phyloP scores from a whole-genome alignment of 805 yeast genomes.

The Kazachstania psychrophila region DNA sequence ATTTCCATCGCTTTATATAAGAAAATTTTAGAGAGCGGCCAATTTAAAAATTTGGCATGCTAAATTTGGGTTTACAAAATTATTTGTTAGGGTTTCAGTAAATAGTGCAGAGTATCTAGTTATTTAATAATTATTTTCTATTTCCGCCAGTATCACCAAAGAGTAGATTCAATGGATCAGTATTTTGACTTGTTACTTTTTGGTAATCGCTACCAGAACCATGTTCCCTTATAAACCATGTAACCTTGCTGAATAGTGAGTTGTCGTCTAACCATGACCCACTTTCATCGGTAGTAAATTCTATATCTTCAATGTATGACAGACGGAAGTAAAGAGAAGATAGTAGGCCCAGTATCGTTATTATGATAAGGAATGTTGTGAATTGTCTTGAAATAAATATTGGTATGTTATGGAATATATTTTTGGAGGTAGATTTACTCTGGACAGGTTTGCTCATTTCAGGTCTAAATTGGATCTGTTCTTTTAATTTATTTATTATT shows the following conservation, averaged over 20 bases:
- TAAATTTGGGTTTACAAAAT: no score
- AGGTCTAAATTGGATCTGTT: conserved; percentile 8
- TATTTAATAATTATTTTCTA: no score
- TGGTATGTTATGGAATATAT: conserved; percentile 1
- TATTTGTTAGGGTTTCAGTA: no score
- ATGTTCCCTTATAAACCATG: conserved; percentile 16
- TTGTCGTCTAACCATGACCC: background rate
- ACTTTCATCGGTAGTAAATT: background rate
- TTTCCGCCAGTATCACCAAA: no score
- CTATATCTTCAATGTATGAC: background rate
- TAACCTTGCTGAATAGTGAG: conserved; percentile 9
- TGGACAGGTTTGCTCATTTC: background rate
- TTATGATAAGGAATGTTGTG: background rate
- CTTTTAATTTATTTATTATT: conserved; percentile 16
- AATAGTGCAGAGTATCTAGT: no score
- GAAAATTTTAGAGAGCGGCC: no score
- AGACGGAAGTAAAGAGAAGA: conserved; percentile 1
- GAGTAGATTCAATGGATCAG: no score
- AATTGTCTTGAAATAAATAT: conserved; percentile 2
- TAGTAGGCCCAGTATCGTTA: background rate
- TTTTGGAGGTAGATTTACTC: background rate
- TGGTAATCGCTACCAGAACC: no score
- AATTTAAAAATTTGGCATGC: no score
- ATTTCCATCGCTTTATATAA: no score
- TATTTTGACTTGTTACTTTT: no score